These are phyloP conservation scores for Karstenula rhodostoma DNA, from an alignment of 2,329 filamentous ascomycete species.

Conservation along the genomic window DNA sequence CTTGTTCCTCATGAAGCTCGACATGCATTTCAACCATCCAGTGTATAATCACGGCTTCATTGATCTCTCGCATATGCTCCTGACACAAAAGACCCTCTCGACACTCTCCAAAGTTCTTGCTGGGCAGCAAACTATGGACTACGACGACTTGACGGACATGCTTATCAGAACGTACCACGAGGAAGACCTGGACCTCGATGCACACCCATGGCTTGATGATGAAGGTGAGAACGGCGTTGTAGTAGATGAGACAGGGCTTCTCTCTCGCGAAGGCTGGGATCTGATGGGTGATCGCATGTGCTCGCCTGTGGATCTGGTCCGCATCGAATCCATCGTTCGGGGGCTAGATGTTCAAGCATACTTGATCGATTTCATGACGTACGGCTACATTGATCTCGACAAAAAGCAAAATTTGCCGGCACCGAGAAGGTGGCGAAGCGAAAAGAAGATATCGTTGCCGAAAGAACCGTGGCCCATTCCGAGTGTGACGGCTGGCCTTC, in stretches of 20 bases:
- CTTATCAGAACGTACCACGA: conserved; percentile 30
- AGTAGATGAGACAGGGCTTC: conserved; percentile 46
- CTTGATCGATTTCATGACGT: conserved; percentile 66
- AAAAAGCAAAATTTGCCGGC: conserved; percentile 60
- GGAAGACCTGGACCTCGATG: conserved; percentile 30
- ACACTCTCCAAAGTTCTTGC: conserved; percentile 68
- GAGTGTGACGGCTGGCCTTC: conserved; percentile 10
- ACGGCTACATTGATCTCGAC: conserved; percentile 65
- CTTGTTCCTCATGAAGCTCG: conserved; percentile 75
- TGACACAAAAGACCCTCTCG: conserved; percentile 66
- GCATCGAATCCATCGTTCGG: conserved; percentile 63
- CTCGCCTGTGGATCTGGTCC: conserved; percentile 39
- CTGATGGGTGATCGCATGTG: conserved; percentile 66
- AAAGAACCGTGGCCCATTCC: conserved; percentile 17
- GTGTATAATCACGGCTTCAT: conserved; percentile 60
- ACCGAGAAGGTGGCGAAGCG: conserved; percentile 60
- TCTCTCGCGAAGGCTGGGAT: conserved; percentile 53
- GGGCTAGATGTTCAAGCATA: conserved; percentile 62
- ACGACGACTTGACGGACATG: conserved; percentile 26
- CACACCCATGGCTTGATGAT: conserved; percentile 32
- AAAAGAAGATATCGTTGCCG: conserved; percentile 49
- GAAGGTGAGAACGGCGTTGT: conserved; percentile 31
- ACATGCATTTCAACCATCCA: conserved; percentile 73
- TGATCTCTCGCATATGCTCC: conserved; percentile 32
- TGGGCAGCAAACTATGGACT: conserved; percentile 59